These are phyloP conservation scores for Aureococcus anophagefferens DNA, from an alignment of 108 stramenopile species.

Conservation along the genomic window DNA sequence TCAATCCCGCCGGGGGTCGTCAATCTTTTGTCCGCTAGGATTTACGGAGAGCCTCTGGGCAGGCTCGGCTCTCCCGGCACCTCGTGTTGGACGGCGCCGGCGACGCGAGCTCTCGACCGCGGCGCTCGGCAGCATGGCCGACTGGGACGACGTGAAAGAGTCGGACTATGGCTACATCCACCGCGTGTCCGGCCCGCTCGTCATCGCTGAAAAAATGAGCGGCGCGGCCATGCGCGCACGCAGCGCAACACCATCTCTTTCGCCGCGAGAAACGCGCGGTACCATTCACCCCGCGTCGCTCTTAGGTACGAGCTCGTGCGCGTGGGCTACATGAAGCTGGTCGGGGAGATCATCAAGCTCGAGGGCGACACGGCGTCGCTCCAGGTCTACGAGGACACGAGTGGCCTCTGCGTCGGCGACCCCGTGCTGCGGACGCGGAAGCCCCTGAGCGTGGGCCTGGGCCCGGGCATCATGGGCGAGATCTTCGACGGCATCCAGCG, in stretches of 20 bases:
- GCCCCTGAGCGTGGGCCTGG: slow-evolving; percentile 92
- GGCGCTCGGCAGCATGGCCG: background rate
- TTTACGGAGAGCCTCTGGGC: no score
- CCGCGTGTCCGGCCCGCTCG: slow-evolving; percentile 93
- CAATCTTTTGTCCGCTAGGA: no score
- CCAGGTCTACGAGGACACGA: slow-evolving; percentile 97
- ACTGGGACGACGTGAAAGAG: slow-evolving; percentile 61
- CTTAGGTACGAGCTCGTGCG: slow-evolving; percentile 70
- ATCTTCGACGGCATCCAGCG: slow-evolving; percentile 99
- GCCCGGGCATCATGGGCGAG: slow-evolving; percentile 98
- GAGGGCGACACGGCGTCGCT: slow-evolving; percentile 98
- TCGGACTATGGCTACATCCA: slow-evolving; percentile 96
- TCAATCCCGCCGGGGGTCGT: no score
- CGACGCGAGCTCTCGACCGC: no score
- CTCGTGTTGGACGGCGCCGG: no score
- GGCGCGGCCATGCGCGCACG: slow-evolving; percentile 99
- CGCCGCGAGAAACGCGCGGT: background rate
- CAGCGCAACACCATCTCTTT: slow-evolving; percentile 17
- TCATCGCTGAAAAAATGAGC: slow-evolving; percentile 96
- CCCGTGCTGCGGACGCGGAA: slow-evolving; percentile 85
- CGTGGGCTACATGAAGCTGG: slow-evolving; percentile 95
- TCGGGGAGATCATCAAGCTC: slow-evolving; percentile 99
- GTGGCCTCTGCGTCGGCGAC: slow-evolving; percentile 94
- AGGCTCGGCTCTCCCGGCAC: no score
- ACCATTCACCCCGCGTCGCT: background rate